Percentiles rank a stretch among this genome's conserved stretches.
These are phyloP conservation scores for Perkinsus olseni DNA, from an alignment of 169 alveolate species.

Conservation along the genomic window DNA sequence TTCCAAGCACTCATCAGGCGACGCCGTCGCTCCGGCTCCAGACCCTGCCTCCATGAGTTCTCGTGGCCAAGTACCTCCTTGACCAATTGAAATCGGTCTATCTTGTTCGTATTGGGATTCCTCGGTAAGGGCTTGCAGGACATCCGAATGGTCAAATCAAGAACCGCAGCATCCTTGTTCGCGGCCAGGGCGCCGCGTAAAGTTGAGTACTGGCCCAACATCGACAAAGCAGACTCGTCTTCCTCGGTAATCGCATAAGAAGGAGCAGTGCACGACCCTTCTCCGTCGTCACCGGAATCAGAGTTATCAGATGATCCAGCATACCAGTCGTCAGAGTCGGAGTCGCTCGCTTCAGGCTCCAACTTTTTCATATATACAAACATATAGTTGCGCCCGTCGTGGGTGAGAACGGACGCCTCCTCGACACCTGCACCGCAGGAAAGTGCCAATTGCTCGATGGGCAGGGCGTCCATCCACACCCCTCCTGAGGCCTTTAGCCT, in stretches of 20 bases:
- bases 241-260: background rate
- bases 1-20: background rate
- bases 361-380: background rate
- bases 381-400: background rate
- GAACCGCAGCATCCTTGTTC: background rate
- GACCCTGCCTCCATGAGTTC: background rate
- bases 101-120: background rate
- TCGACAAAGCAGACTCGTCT: background rate
- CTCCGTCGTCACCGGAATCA: background rate
- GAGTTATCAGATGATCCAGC: background rate
- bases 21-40: background rate
- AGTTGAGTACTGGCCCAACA: background rate
- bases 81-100: background rate
- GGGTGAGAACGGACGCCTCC: background rate
- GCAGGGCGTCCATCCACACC: background rate
- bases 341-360: background rate
- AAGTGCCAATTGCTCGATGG: background rate
- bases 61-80: background rate
- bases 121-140: background rate
- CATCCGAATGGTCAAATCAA: background rate
- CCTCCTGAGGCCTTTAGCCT: background rate
- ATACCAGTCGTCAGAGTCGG: background rate
- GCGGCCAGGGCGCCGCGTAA: background rate
- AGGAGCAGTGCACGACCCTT: background rate
- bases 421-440: background rate